Conservation (phyloP, 306 rosid species). For the Oxytropis ochrocephala region DNA sequence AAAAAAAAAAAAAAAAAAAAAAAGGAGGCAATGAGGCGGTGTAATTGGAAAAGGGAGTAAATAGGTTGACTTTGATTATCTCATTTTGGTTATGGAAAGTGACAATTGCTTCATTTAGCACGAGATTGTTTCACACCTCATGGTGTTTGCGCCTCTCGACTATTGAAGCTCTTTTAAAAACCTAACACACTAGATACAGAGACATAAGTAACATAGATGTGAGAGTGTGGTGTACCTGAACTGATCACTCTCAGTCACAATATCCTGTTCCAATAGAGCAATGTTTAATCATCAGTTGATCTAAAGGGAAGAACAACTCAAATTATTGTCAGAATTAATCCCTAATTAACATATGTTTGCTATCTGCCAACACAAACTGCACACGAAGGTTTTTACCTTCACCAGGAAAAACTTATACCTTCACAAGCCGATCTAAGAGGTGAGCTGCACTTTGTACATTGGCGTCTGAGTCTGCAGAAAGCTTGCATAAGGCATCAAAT, state of each 20-base stretch:
- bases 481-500: slow-evolving; percentile 95
- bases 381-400: neutral
- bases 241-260: slow-evolving; percentile 96
- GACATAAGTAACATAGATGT: slow-evolving; percentile 9
- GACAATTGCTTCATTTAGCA: slow-evolving; percentile 16
- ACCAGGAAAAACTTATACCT: slow-evolving; percentile 42
- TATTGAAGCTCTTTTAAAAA: slow-evolving; percentile 9
- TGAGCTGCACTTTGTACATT: slow-evolving; percentile 98
- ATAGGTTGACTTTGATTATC: neutral
- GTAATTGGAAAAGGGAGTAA: neutral
- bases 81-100: neutral
- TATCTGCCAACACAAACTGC: neutral
- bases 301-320: slow-evolving; percentile 1
- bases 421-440: slow-evolving; percentile 93
- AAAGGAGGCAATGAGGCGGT: slow-evolving; percentile 15
- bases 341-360: slow-evolving; percentile 3
- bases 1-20: slow-evolving; percentile 13
- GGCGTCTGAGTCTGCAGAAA: slow-evolving; percentile 92
- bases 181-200: slow-evolving; percentile 15
- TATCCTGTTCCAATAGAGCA: slow-evolving; percentile 70
- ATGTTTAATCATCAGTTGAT: slow-evolving; percentile 25
- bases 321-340: slow-evolving; percentile 14
- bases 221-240: slow-evolving; percentile 65
- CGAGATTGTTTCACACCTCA: slow-evolving; percentile 20
- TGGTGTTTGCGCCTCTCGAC: slow-evolving; percentile 14